phyloP scores from a whole-genome alignment of 148 eudicot species.

The Arctostaphylos glauca region DNA sequence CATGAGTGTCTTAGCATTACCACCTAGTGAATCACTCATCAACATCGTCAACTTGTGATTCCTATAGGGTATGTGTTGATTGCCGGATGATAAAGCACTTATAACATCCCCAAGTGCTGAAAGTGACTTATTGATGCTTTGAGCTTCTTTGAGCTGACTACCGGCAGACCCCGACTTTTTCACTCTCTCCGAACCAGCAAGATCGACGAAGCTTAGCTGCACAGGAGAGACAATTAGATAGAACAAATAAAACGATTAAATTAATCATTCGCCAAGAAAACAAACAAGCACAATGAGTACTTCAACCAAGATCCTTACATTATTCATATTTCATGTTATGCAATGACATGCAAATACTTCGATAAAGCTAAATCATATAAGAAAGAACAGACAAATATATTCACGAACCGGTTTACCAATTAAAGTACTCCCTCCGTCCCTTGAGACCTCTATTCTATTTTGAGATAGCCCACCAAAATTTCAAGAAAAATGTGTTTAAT shows the following conservation, averaged over 20 bases:
- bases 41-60: constrained; percentile 97
- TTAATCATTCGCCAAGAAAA: background rate
- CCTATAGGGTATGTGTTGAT: constrained; percentile 90
- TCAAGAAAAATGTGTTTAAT: background rate
- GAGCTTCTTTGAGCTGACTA: constrained; percentile 88
- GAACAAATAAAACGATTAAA: background rate
- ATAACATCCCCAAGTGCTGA: constrained; percentile 99
- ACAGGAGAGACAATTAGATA: background rate
- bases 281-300: constrained; percentile 13
- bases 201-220: constrained; percentile 97
- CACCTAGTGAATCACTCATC: constrained; percentile 98
- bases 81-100: constrained; percentile 78
- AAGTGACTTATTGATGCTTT: constrained; percentile 95
- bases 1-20: constrained; percentile 97
- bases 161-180: constrained; percentile 96
- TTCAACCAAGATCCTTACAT: background rate
- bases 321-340: background rate
- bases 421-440: background rate
- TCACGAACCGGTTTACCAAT: too few relatives aligned
- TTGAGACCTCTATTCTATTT: background rate
- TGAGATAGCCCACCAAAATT: background rate
- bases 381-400: too few relatives aligned
- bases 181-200: constrained; percentile 97
- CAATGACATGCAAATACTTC: background rate
- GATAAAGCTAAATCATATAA: too few relatives aligned